A percentile compares a stretch with the other conserved stretches of the same genome.
These are phyloP conservation scores for Arctium lappa DNA, from an alignment of 129 eudicot genomes.

Conservation along the genomic window DNA sequence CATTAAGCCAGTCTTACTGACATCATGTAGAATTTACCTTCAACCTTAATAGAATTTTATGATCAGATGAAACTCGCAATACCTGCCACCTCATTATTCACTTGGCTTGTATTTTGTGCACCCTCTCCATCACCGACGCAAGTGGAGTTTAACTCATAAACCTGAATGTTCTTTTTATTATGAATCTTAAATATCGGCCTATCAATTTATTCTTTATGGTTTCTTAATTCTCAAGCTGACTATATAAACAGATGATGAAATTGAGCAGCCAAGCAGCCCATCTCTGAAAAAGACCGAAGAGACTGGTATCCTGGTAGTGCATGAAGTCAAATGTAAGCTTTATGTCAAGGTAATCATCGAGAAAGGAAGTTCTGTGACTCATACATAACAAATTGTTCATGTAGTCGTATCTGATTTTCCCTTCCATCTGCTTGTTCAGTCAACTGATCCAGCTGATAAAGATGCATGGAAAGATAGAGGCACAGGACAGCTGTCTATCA, in stretches of 20 bases:
- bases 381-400: background rate
- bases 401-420: background rate
- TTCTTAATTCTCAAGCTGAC: background rate
- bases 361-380: background rate
- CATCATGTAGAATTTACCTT: background rate
- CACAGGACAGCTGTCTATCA: conserved; percentile 75
- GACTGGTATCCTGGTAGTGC: conserved; percentile 69
- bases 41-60: background rate
- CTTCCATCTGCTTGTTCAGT: conserved; percentile 40
- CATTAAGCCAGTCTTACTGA: background rate
- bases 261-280: conserved; percentile 96
- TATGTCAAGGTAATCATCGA: conserved; percentile 79
- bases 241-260: conserved; percentile 55
- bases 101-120: too few relatives aligned
- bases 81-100: too few relatives aligned
- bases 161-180: background rate
- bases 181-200: background rate
- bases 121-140: too few relatives aligned
- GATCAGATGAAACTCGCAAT: background rate
- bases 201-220: background rate
- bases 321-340: conserved; percentile 96
- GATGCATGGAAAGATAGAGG: conserved; percentile 96
- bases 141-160: background rate
- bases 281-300: conserved; percentile 87
- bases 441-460: conserved; percentile 71